These are phyloP conservation scores for Magnaporthiopsis rhizophila DNA, from an alignment of 2,329 filamentous ascomycete genomes.

Conservation along the genomic window DNA sequence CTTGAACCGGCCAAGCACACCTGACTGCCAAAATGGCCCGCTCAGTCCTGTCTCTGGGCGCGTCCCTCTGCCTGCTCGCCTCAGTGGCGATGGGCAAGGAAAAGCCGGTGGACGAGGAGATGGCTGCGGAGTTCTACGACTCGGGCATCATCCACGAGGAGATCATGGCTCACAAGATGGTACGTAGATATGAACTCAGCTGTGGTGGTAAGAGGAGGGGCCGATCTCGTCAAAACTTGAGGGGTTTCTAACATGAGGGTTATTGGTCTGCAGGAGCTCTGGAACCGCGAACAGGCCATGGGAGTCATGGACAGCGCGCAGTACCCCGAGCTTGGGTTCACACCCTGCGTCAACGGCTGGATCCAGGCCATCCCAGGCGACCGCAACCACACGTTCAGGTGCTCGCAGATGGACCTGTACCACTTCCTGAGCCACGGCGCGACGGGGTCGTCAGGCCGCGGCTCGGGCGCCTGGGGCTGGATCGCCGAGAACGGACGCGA, in stretches of 20 bases:
- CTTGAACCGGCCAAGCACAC: neutral
- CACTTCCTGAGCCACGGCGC: constrained; percentile 6
- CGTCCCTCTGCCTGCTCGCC: constrained; percentile 3
- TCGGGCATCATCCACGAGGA: neutral
- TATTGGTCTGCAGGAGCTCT: neutral
- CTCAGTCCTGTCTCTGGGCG: constrained; percentile 1
- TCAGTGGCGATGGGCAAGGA: constrained; percentile 6
- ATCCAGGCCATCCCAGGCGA: constrained; percentile 1
- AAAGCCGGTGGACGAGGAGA: constrained; percentile 3
- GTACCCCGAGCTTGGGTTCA: constrained; percentile 3
- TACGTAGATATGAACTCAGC: neutral
- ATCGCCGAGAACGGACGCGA: constrained; percentile 42
- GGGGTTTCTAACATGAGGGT: neutral
- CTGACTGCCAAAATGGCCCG: constrained; percentile 1
- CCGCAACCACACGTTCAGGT: constrained; percentile 1
- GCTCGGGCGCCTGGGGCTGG: constrained; percentile 30
- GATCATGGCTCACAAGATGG: neutral
- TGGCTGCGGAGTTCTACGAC: constrained; percentile 2
- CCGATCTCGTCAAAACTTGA: neutral
- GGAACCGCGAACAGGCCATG: neutral
- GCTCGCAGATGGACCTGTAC: constrained; percentile 6
- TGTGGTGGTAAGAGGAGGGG: no score
- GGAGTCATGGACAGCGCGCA: neutral
- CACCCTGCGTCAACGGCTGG: constrained; percentile 3
- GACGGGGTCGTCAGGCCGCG: neutral